Evolutionary conservation across 2,329 filamentous ascomycete species (phyloP).

Genomic region (Zymoseptoria passerinii): DNA sequence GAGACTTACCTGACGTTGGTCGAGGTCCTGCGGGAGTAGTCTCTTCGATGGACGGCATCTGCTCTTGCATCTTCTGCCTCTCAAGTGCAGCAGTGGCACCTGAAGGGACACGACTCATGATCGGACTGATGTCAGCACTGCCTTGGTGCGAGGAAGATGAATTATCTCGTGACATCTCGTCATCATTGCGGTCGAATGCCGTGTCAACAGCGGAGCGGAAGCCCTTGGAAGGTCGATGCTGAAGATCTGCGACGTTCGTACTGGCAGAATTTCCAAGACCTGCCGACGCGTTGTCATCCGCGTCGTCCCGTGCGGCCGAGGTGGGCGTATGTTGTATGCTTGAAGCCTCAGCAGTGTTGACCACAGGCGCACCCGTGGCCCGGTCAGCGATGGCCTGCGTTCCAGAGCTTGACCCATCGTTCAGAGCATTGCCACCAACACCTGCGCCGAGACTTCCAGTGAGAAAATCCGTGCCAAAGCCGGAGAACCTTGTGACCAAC

Average conservation of each 20-base stretch:
- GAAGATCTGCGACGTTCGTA: constrained; percentile 26
- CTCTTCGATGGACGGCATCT: constrained; percentile 49
- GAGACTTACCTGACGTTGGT: constrained; percentile 28
- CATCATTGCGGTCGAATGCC: constrained; percentile 54
- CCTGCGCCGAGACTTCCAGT: neutral
- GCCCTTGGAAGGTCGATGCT: constrained; percentile 41
- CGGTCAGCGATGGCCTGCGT: neutral
- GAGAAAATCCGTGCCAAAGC: constrained; percentile 33
- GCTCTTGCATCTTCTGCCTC: constrained; percentile 32
- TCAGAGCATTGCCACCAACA: neutral
- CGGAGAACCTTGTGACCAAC: constrained; percentile 37
- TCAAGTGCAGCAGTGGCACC: constrained; percentile 27
- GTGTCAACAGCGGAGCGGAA: constrained; percentile 52
- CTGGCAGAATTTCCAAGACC: neutral
- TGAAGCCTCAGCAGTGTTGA: neutral
- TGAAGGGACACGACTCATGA: constrained; percentile 51
- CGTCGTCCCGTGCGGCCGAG: constrained; percentile 8
- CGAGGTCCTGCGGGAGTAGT: constrained; percentile 29
- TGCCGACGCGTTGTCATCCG: neutral
- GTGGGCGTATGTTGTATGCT: constrained; percentile 13
- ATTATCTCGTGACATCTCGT: constrained; percentile 44
- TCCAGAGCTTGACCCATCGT: neutral
- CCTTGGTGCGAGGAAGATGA: constrained; percentile 18
- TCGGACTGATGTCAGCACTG: constrained; percentile 48
- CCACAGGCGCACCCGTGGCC: neutral